Base-by-base conservation (phyloP, 1,284 basidiomycete species). In the Cutaneotrichosporon mucoides region DNA sequence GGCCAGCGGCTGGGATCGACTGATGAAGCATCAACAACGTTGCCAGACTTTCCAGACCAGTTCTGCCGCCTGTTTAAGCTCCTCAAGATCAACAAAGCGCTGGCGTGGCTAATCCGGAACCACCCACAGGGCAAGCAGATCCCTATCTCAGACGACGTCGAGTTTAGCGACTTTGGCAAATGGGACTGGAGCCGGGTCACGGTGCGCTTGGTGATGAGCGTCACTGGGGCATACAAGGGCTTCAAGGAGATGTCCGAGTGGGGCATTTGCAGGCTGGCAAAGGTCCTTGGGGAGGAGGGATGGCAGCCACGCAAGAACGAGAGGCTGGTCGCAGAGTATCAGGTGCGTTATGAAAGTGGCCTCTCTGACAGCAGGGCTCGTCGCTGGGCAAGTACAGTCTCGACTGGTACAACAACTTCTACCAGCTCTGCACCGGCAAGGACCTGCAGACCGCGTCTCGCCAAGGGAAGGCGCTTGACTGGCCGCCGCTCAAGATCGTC, bases 151-250 rank as follows among this genome's bases (percentile, higher is more conserved):
- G 44, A 43, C 3, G 56, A 59, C 43, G n/a, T 38, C 24, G 63
- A 50, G 0, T 64, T 61, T 5, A 49, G 67, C n/a, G 61, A 61
- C 5, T 68, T 73, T n/a, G 56, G 48, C 10, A 63, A 60, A 46
- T 79, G 66, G 47, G 76, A 79, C 60, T 79, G 73, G 71, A 70
- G 68, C 38, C 66, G 62, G 9, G 77, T 77, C 13, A 64, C 56
- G 15, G 72, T 76, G n/a, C 65, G 69, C n/a, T 13, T 78, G 6
- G 71, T 77, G 6, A 67, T 77, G 65, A 76, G 74, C 52, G 56
- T 77, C 1, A 60, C 75, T 0, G 76, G 75, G 3, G 67, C 60
- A 13, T 73, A 75, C 54, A 53, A 60, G 0, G 77, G 75, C 0
- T 64, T 59, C 46, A 65, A 64, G 6, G 59, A 70, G 34, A 68